Conservation (phyloP, 225 moss, liverwort and hornwort species). For the Thuidium tamariscinum region DNA sequence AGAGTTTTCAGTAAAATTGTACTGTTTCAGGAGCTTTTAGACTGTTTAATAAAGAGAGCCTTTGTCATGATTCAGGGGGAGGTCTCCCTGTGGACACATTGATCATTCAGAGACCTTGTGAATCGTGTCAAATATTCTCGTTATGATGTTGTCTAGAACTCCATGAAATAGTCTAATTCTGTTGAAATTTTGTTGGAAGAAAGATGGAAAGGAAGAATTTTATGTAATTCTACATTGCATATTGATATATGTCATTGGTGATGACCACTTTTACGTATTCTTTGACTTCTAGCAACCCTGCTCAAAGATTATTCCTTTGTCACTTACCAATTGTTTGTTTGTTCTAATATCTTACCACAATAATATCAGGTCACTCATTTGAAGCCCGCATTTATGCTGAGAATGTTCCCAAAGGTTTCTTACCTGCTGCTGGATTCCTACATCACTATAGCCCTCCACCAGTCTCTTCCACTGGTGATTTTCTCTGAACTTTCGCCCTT, state of each 20-base stretch:
- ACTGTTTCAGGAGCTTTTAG: not conserved
- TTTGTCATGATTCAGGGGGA: not conserved
- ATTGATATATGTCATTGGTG: not conserved
- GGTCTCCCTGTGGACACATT: not conserved
- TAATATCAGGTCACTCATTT: slow-evolving; percentile 75
- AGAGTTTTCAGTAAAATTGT: not conserved
- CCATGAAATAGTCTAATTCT: not conserved
- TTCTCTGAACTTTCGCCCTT: not conserved
- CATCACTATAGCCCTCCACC: slow-evolving; percentile 76
- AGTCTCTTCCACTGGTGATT: slow-evolving; percentile 56
- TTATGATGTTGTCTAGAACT: not conserved
- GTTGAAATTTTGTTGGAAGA: not conserved
- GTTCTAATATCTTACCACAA: not conserved
- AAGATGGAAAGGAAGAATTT: not conserved
- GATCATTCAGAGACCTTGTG: not conserved
- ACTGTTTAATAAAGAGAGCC: not conserved
- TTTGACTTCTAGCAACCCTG: not conserved
- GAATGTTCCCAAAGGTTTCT: slow-evolving; percentile 86
- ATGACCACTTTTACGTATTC: not conserved
- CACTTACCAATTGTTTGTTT: not conserved
- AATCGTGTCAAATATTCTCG: not conserved
- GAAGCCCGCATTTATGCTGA: slow-evolving; percentile 95
- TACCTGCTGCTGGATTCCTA: slow-evolving; percentile 85
- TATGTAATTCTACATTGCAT: not conserved
- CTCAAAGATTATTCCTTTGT: not conserved